A percentile compares a stretch with the other conserved stretches of the same genome.
phyloP scores from a whole-genome alignment of 345 rosid genomes.

The Brassica juncea region DNA sequence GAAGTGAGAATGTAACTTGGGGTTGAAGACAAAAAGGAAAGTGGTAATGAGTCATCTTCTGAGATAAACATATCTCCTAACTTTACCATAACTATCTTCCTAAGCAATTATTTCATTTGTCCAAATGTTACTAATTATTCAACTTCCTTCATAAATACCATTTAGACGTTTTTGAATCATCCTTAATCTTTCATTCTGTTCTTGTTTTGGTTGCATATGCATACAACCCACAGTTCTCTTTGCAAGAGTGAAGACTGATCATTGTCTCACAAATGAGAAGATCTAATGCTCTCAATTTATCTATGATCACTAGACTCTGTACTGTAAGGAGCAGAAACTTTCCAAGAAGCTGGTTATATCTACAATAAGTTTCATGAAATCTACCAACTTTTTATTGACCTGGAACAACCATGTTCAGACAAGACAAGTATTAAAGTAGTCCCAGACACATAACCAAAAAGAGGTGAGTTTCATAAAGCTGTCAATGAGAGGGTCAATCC shows the following conservation, averaged over 20 bases:
- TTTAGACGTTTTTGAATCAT: not conserved
- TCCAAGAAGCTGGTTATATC: not conserved
- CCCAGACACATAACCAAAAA: not conserved
- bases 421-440: not conserved
- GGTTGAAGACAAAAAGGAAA: constrained; percentile 14
- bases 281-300: not conserved
- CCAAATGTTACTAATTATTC: not conserved
- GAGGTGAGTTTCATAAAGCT: not conserved
- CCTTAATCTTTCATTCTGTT: not conserved
- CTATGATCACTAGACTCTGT: too few relatives aligned
- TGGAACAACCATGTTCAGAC: not conserved
- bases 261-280: not conserved
- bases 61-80: constrained; percentile 36
- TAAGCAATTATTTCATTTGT: not conserved
- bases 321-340: too few relatives aligned
- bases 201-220: not conserved
- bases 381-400: not conserved
- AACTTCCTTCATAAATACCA: not conserved
- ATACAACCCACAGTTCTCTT: not conserved
- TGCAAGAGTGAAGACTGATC: not conserved
- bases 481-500: not conserved
- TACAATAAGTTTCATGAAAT: not conserved
- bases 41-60: constrained; percentile 32
- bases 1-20: constrained; percentile 24
- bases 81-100: constrained; percentile 25